Percentiles rank a stretch among this genome's conserved stretches.
Evolutionary conservation across 305 asterid genomes (phyloP).

Genomic region (Solanum hybrid): DNA sequence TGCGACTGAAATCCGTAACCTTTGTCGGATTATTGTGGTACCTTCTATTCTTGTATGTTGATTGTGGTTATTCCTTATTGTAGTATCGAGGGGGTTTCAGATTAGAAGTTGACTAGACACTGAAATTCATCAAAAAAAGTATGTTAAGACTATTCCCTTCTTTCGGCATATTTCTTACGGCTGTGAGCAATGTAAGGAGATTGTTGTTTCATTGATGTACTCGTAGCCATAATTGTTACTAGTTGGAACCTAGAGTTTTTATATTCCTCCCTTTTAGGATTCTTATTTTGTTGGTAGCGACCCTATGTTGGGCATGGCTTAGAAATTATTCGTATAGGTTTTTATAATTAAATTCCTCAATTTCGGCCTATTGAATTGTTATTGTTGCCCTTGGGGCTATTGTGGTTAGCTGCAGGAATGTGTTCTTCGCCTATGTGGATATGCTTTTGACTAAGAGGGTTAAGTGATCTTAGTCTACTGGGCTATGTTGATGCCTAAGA

Average conservation of each 20-base stretch:
- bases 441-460: not conserved
- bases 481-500: not conserved
- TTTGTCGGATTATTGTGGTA: not conserved
- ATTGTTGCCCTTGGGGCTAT: not conserved
- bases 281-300: not conserved
- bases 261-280: not conserved
- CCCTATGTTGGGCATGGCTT: not conserved
- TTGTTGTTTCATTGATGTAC: not conserved
- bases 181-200: not conserved
- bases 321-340: not conserved
- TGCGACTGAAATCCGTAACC: not conserved
- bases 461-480: not conserved
- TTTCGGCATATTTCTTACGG: not conserved
- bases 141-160: not conserved
- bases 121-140: not conserved
- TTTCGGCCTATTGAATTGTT: not conserved
- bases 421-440: not conserved
- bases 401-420: not conserved
- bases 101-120: not conserved
- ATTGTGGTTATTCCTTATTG: not conserved
- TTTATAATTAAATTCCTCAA: not conserved
- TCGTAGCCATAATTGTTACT: not conserved
- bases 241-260: not conserved
- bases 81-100: not conserved
- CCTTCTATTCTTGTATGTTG: not conserved